A percentile compares a stretch with the other conserved stretches of the same genome.
Evolutionary conservation across 352 stramenopile genomes (phyloP).

Genomic region (Globisporangium orthogonon): DNA sequence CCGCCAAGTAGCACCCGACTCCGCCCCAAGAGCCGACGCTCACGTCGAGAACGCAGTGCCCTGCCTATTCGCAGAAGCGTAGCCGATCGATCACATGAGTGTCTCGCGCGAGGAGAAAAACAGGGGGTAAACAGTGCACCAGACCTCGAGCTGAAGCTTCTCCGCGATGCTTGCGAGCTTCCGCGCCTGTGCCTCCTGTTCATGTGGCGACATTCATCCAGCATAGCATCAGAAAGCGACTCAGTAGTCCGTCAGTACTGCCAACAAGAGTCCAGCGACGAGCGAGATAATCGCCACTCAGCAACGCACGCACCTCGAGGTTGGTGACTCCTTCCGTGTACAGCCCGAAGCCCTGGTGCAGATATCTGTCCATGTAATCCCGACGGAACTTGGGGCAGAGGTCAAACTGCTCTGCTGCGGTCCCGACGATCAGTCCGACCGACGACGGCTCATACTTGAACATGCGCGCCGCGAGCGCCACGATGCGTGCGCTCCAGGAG

Average conservation of each 20-base stretch:
- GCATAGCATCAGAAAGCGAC: too few species aligned
- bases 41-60: conserved; percentile 75
- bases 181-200: conserved; percentile 48
- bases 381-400: conserved; percentile 59
- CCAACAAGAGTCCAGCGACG: not conserved
- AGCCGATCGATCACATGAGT: not conserved
- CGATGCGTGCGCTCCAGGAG: conserved; percentile 72
- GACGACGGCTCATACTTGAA: conserved; percentile 78
- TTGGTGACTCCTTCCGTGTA: conserved; percentile 40
- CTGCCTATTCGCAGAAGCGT: conserved; percentile 20
- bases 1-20: conserved; percentile 66
- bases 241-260: too few species aligned
- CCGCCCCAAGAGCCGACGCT: conserved; percentile 76
- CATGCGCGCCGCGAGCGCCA: conserved; percentile 59
- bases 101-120: not conserved
- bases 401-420: conserved; percentile 72
- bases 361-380: conserved; percentile 72
- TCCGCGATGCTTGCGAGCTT: conserved; percentile 66
- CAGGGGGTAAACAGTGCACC: not conserved
- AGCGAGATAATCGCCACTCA: not conserved
- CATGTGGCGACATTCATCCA: not conserved
- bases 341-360: conserved; percentile 72
- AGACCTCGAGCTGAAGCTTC: conserved; percentile 53
- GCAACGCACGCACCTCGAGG: conserved; percentile 24
- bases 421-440: conserved; percentile 55